Conservation (phyloP, 2,329 filamentous ascomycete genomes). For the Venturia pyrina region DNA sequence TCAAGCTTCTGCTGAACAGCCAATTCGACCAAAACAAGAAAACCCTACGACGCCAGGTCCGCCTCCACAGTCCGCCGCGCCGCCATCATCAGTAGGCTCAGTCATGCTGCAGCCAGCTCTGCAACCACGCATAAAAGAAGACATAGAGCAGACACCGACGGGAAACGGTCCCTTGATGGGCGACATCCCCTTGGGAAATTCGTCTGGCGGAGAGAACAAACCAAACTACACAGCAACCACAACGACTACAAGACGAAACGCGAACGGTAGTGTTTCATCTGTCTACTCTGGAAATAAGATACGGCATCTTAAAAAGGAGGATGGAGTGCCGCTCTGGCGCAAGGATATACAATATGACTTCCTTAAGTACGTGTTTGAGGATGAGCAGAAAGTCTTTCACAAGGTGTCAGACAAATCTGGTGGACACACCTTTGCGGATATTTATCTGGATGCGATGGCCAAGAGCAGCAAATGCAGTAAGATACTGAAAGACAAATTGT, state of each 20-base stretch:
- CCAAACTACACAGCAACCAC: conserved; percentile 36
- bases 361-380: conserved; percentile 67
- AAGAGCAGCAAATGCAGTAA: conserved; percentile 99
- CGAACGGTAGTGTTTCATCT: conserved; percentile 55
- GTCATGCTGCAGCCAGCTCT: conserved; percentile 5
- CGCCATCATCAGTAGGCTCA: neutral
- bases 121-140: neutral
- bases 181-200: neutral
- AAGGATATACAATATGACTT: conserved; percentile 87
- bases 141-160: neutral
- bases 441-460: conserved; percentile 98
- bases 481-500: conserved; percentile 90
- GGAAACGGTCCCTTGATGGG: neutral
- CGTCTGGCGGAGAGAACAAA: conserved; percentile 4
- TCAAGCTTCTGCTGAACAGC: neutral
- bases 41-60: neutral
- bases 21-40: neutral
- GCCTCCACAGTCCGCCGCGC: conserved; percentile 1
- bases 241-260: conserved; percentile 47
- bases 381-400: conserved; percentile 70
- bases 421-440: conserved; percentile 72
- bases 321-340: conserved; percentile 78
- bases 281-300: conserved; percentile 69
- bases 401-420: conserved; percentile 78
- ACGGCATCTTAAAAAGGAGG: conserved; percentile 76